Evolutionary conservation across 345 rosid genomes (phyloP).

Genomic region (Hibiscus syriacus): DNA sequence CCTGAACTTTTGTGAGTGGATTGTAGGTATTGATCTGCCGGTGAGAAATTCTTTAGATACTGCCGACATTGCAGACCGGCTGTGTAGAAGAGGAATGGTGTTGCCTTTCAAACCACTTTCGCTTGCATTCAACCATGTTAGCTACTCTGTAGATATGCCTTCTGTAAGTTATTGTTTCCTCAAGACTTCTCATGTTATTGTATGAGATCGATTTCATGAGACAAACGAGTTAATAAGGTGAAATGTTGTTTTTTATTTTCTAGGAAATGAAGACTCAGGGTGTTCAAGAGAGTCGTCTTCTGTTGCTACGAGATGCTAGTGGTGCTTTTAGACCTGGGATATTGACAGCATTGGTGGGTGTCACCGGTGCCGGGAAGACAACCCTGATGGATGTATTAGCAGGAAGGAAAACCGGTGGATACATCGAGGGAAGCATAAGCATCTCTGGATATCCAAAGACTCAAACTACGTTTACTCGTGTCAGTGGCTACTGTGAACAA

Average conservation of each 20-base stretch:
- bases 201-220: background rate
- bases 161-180: constrained; percentile 32
- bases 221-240: background rate
- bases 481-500: constrained; percentile 82
- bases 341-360: constrained; percentile 67
- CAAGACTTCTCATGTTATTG: background rate
- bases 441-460: constrained; percentile 73
- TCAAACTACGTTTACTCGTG: constrained; percentile 68
- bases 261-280: constrained; percentile 73
- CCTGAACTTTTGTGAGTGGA: background rate
- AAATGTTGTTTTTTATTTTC: background rate
- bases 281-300: constrained; percentile 42
- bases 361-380: constrained; percentile 83
- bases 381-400: constrained; percentile 74
- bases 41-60: constrained; percentile 16
- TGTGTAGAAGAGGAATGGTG: constrained; percentile 45
- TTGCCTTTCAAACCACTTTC: constrained; percentile 71
- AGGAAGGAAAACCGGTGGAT: constrained; percentile 71
- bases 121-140: constrained; percentile 57
- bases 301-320: constrained; percentile 48
- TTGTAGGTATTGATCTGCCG: constrained; percentile 27
- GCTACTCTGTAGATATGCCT: constrained; percentile 73
- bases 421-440: constrained; percentile 54
- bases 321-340: constrained; percentile 72
- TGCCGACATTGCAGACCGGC: background rate